Base-by-base conservation (phyloP, 352 stramenopile species). In the Phytophthora sp. region DNA sequence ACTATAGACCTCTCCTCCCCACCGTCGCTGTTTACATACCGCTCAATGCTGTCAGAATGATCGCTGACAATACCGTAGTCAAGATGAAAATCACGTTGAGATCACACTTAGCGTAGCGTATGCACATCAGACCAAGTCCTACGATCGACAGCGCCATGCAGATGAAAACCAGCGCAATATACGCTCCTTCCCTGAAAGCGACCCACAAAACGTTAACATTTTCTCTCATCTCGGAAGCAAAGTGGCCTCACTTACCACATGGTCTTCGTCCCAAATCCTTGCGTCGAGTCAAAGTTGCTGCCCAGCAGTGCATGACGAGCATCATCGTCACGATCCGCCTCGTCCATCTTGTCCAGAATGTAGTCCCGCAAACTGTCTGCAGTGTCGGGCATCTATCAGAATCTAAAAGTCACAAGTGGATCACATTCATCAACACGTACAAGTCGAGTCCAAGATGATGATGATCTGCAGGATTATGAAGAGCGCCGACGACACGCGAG, bases 401-500 rank as follows among this genome's bases (percentile, higher is more conserved):
- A 44, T 16, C 29, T 30, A 30, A 29, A 15, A 20, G 11, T 11
- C 29, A 13, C 26, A 8, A 33, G 11, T 29, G 11, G 3, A 35
- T n/a, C 27, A 49, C 20, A 27, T 11, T 33, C n/a, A 3, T 4
- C 21, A 63, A 15, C 12, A 23, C 74, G 29, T 72, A 91, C 85
- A 91, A 3, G 73, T 77, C 24, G 74, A 91, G 65, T 93, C 85
- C 50, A 93, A 61, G 63, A 93, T 90, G 67, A 93, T 93, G 68
- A 91, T 60, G 61, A 93, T 88, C 71, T 93, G 85, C 26, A 93
- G 54, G 38, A 91, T 77, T 47, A 91, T 82, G 56, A 93, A 93
- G 11, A 78, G 61, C 1, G 77, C 76, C 31, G 82, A 91, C 7
- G 76, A 66, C 29, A 93, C 61, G 4, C 82, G 82, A 6, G 82